Evolutionary conservation across 2,329 filamentous ascomycete genomes (phyloP), one percentile per base, ranked within the genome.

Genomic region (Dactylonectria estremocensis): DNA sequence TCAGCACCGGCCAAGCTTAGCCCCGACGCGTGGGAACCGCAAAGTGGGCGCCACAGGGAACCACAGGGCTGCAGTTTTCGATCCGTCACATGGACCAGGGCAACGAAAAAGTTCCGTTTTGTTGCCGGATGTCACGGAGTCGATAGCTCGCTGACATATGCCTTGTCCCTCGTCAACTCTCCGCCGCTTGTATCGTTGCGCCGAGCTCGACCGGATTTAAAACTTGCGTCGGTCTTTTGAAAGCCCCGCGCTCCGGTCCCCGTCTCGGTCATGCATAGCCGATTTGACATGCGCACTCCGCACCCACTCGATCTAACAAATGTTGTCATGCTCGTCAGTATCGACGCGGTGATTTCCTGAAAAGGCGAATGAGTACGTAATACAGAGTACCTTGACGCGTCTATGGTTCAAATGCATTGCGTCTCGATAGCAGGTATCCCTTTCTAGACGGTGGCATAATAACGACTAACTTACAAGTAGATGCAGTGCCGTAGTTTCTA

Each of bases 31-130:
- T 54, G 20, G 62, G 48, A 65, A 35, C 48, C 24, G 56, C 62
- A 60, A 33, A 49, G 56, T 59, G 62, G 52, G 22, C 50, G 56
- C 48, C 48, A 55, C 20, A 63, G 60, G 69, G 65, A 67, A 62
- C 65, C 62, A 63, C 74, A 74, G 62, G 73, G 73, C 74, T 75
- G 72, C 68, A 69, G 66, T 75, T 74, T 67, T 73, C 66, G 63
- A 43, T 64, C 73, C 57, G 65, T 77, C 75, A 77, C 69, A 74
- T 76, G 74, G 65, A 61, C 62, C 46, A 50, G 31, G 57, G 61
- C 55, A 50, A 77, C 76, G 76, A 77, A 75, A 77, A 77, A 74
- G 66, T 67, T 49, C 75, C 75, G 76, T 77, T 60, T 70, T 56
- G 67, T 20, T 62, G 54, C 62, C 76, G 74, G 76, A 77, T 77